Evolutionary conservation across 768 basidiomycete genomes (phyloP), one percentile per base, ranked within the genome.

Genomic region (Pleurotus eryngii): DNA sequence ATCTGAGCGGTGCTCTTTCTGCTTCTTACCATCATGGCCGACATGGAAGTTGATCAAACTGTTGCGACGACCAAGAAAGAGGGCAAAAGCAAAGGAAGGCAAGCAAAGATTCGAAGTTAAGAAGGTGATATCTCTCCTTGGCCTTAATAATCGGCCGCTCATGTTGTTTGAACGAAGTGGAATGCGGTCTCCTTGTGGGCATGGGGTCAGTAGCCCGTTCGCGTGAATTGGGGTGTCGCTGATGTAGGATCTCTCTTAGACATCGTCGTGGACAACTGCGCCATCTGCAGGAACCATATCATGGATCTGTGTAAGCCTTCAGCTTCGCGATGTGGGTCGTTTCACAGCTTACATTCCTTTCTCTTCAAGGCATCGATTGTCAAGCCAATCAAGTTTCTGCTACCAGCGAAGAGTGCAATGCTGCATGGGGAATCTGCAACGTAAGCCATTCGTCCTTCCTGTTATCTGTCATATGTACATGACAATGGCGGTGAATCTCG

Each of bases 231-330:
- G 9, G 20, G 56, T 9, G 55, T 46, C 20, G 35, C 42, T 24
- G 15, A 45, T 42, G 39, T 59, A 48, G 46, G 48, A 53, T 59
- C 56, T 17, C 47, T 40, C 46, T 60, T 54, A 96, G 95, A 98
- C 70, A 98, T 98, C 67, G 95, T 97, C 59, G 96, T 98, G 57
- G 96, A 98, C 74, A 99, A 98, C 75, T 98, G 97, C 67, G 97
- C 97, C 50, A 99, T 99, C 77, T 99, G 97, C 81, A 86, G 95
- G 72, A 98, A 98, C 71, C 96, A 99, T 69, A 98, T 99, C 77
- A 99, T 99, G 97, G 97, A 99, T 73, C 88, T 98, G 46, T 99
- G 97, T 98, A 65, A 66, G 90, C 76, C 49, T 30, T 7, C 6
- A 45, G 20, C n/a, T 4, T 7, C 42, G 9, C 12, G 20, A n/a